Percentiles rank a stretch among this genome's conserved stretches.
phyloP scores from a whole-genome alignment of 2,329 filamentous ascomycete species.

The Penicillium oxalicum region DNA sequence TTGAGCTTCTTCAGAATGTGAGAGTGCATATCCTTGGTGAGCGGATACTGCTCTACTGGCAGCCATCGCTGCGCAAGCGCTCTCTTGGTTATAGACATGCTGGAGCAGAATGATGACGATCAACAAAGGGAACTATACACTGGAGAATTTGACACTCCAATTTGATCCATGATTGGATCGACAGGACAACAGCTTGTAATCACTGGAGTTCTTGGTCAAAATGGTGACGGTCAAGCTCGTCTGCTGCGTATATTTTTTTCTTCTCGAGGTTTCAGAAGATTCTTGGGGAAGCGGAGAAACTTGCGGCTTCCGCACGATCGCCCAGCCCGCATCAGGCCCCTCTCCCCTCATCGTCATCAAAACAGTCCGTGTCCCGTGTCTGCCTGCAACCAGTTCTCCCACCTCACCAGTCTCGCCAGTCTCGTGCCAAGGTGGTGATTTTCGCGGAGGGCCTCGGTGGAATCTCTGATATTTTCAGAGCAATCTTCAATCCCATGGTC shows the following conservation, averaged over 20 bases:
- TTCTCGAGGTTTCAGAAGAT: background rate
- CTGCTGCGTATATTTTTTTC: background rate
- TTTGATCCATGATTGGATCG: background rate
- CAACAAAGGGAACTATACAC: too few relatives aligned
- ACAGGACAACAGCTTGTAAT: too few relatives aligned
- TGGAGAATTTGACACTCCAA: background rate
- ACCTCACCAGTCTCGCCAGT: too few relatives aligned
- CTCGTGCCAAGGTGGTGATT: too few relatives aligned
- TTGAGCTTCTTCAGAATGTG: slow-evolving; percentile 3
- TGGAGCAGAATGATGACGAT: background rate
- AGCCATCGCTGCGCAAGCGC: slow-evolving; percentile 13
- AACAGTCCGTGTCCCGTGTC: background rate
- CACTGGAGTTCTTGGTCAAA: too few relatives aligned
- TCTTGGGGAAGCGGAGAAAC: slow-evolving; percentile 10
- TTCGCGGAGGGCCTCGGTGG: too few relatives aligned
- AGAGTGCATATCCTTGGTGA: slow-evolving; percentile 11
- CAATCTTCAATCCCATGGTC: background rate
- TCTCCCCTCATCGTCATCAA: background rate
- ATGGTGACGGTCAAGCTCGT: background rate
- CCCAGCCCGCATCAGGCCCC: slow-evolving; percentile 8
- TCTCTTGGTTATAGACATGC: slow-evolving; percentile 1
- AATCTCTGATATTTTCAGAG: background rate
- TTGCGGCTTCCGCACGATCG: slow-evolving; percentile 10
- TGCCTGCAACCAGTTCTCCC: slow-evolving; percentile 3
- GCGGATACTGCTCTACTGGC: slow-evolving; percentile 17